Conservation (phyloP, 306 rosid species). For the cucumber (Cucumis sativus) region Cucumber_9930_V3 NC_026656.2:16840501-16841000, state of each 20-base stretch:
- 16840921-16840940: too few species aligned
- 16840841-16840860: too few species aligned
- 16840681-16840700: not conserved
- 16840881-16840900: too few species aligned
- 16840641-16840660: not conserved
- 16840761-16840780: too few species aligned
- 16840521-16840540: not conserved
- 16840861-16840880: not conserved
- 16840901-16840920: not conserved
- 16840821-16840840: too few species aligned
- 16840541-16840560: not conserved
- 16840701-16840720: too few species aligned
- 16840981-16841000: not conserved
- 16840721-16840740: too few species aligned
- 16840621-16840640: constrained; percentile 8
- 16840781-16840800: too few species aligned
- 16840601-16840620: not conserved
- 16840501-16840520: not conserved
- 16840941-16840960: not conserved
- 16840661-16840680: not conserved
- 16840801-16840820: too few species aligned
- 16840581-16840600: not conserved
- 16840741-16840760: too few species aligned
- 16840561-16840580: not conserved
- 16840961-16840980: not conserved